Conservation (phyloP, 2,329 filamentous ascomycete species). For the Ceratocystis huliohia region DNA sequence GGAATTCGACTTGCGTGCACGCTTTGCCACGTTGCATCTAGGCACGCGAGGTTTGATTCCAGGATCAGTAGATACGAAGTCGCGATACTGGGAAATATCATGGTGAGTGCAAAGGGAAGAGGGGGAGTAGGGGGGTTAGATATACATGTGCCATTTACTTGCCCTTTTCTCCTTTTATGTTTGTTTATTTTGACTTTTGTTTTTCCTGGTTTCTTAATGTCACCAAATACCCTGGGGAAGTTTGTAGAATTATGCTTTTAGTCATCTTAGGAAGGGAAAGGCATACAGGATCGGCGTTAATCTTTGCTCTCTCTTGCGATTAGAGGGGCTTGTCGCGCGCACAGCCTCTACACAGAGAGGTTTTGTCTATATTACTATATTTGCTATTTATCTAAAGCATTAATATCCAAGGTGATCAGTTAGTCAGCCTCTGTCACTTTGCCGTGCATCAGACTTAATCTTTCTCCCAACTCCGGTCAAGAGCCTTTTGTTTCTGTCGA, state of each 20-base stretch:
- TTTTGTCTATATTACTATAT: neutral
- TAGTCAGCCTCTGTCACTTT: neutral
- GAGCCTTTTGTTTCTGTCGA: conserved; percentile 59
- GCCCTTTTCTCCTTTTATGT: neutral
- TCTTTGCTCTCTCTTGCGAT: neutral
- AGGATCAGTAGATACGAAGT: conserved; percentile 36
- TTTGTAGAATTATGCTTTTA: neutral
- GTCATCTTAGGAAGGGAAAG: neutral
- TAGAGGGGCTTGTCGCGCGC: neutral
- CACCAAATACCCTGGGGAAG: neutral
- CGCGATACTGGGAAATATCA: conserved; percentile 33
- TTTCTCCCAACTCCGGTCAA: conserved; percentile 27
- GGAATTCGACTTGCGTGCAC: conserved; percentile 43
- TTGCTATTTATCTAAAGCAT: neutral
- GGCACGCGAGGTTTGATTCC: conserved; percentile 41
- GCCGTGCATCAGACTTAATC: neutral
- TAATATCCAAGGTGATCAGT: neutral
- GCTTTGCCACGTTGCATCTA: conserved; percentile 38
- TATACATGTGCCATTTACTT: conserved; percentile 4
- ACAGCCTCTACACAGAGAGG: neutral
- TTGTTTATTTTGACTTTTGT: neutral
- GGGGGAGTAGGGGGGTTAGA: neutral
- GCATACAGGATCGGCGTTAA: neutral
- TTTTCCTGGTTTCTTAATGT: neutral
- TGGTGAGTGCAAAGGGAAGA: conserved; percentile 30